Evolutionary conservation across 108 stramenopile genomes (phyloP).

Genomic region (Pseudonitzschia delicatissima): DNA sequence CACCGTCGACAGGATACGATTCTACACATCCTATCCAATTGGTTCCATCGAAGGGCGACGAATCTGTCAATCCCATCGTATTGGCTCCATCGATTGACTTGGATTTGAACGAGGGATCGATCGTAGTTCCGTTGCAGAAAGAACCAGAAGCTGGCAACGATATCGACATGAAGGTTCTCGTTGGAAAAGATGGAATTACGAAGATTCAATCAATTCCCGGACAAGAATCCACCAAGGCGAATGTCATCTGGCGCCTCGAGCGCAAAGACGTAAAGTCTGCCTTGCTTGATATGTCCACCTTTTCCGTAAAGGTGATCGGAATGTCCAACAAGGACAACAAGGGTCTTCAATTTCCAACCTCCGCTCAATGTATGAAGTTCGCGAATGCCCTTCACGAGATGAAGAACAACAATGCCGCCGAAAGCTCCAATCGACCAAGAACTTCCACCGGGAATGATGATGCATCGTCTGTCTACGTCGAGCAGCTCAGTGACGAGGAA

Average conservation of each 20-base stretch:
- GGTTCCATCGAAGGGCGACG: slow-evolving; percentile 1
- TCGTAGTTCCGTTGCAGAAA: slow-evolving; percentile 12
- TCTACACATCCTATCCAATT: slow-evolving; percentile 19
- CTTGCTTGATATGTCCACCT: slow-evolving; percentile 68
- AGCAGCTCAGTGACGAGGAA: slow-evolving; percentile 40
- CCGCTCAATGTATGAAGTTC: slow-evolving; percentile 65
- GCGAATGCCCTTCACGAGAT: slow-evolving; percentile 68
- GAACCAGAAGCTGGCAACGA: slow-evolving; percentile 13
- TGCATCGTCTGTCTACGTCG: slow-evolving; percentile 28
- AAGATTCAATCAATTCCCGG: slow-evolving; percentile 21
- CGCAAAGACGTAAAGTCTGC: slow-evolving; percentile 59
- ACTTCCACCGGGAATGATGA: neutral
- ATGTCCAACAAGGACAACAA: slow-evolving; percentile 32
- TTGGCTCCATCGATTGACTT: slow-evolving; percentile 4
- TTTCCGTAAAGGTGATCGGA: slow-evolving; percentile 50
- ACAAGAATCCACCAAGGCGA: slow-evolving; percentile 28
- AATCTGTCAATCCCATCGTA: neutral
- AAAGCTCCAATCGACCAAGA: neutral
- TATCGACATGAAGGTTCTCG: slow-evolving; percentile 12
- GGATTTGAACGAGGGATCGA: slow-evolving; percentile 15
- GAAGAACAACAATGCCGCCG: neutral
- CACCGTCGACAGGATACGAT: slow-evolving; percentile 3
- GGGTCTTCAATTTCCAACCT: slow-evolving; percentile 51
- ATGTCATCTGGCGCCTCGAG: slow-evolving; percentile 52
- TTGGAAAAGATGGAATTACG: slow-evolving; percentile 38